Evolutionary conservation across 768 basidiomycete genomes (phyloP).

Genomic region (Pleurotus giganteus): DNA sequence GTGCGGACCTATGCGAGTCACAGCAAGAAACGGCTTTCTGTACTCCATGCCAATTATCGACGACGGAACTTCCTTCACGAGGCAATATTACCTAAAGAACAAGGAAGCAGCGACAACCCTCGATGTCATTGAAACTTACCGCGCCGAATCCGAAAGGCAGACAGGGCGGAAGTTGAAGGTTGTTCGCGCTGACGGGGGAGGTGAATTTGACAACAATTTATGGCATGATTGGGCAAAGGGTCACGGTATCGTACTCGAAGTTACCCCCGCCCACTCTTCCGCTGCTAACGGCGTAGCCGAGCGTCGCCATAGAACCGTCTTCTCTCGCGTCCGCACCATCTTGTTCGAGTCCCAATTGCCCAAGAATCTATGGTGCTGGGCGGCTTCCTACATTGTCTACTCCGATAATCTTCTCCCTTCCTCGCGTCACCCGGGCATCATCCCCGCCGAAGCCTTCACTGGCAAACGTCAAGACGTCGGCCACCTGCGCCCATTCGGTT

Average conservation of each 20-base stretch:
- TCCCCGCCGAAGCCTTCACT: slow-evolving; percentile 17
- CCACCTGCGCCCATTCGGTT: slow-evolving; percentile 25
- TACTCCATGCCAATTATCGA: slow-evolving; percentile 26
- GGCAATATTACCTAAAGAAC: slow-evolving; percentile 17
- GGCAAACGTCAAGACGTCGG: slow-evolving; percentile 20
- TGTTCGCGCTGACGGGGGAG: slow-evolving; percentile 22
- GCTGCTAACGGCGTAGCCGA: slow-evolving; percentile 30
- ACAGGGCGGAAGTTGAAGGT: slow-evolving; percentile 12
- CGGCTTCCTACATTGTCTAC: slow-evolving; percentile 16
- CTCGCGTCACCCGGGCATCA: slow-evolving; percentile 6
- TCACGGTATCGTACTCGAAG: slow-evolving; percentile 22
- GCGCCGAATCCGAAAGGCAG: slow-evolving; percentile 15
- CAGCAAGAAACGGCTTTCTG: background rate
- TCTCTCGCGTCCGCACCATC: slow-evolving; percentile 21
- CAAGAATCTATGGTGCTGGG: slow-evolving; percentile 18
- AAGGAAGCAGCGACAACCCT: slow-evolving; percentile 20
- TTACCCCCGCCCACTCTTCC: slow-evolving; percentile 24
- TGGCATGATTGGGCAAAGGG: slow-evolving; percentile 16
- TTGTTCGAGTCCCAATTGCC: slow-evolving; percentile 21
- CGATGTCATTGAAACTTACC: slow-evolving; percentile 15
- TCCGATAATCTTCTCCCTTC: slow-evolving; percentile 16
- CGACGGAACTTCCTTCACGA: slow-evolving; percentile 14
- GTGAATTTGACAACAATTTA: slow-evolving; percentile 22
- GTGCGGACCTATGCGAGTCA: background rate
- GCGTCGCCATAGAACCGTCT: slow-evolving; percentile 21